phyloP scores from a whole-genome alignment of 192 early-diverging fungal genomes.

The Mortierella alpina region DNA sequence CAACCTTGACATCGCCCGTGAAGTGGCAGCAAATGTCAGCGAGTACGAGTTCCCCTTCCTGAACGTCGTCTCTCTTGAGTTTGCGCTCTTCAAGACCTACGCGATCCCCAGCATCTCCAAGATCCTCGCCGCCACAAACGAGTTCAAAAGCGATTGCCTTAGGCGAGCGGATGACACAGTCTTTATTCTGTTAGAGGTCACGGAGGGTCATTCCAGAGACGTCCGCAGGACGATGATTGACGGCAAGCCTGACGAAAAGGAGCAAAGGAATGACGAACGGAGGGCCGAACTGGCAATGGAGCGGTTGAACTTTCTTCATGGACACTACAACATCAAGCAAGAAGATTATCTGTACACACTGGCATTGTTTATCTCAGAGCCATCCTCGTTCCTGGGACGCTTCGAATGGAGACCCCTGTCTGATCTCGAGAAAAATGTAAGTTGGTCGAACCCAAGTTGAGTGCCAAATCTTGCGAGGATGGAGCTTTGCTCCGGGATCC shows the following conservation, averaged over 20 bases:
- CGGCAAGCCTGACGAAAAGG: slow-evolving; percentile 19
- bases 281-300: slow-evolving; percentile 27
- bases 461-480: neutral
- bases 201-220: slow-evolving; percentile 38
- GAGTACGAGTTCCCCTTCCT: slow-evolving; percentile 54
- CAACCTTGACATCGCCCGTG: slow-evolving; percentile 28
- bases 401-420: slow-evolving; percentile 57
- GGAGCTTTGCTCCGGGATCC: neutral
- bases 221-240: slow-evolving; percentile 20
- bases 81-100: slow-evolving; percentile 59
- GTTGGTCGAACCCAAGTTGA: neutral
- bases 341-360: slow-evolving; percentile 60
- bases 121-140: slow-evolving; percentile 38
- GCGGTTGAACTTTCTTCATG: slow-evolving; percentile 58
- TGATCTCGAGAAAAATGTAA: slow-evolving; percentile 59
- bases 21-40: slow-evolving; percentile 22
- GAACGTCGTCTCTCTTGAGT: slow-evolving; percentile 32
- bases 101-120: slow-evolving; percentile 56
- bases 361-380: slow-evolving; percentile 46
- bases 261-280: slow-evolving; percentile 20
- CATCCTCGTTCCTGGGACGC: slow-evolving; percentile 27
- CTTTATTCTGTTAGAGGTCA: slow-evolving; percentile 50
- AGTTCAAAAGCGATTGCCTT: slow-evolving; percentile 30
- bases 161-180: slow-evolving; percentile 53
- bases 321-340: slow-evolving; percentile 55